Evolutionary conservation across 2,329 filamentous ascomycete species (phyloP).

Genomic region (Hymenoscyphus albidus): DNA sequence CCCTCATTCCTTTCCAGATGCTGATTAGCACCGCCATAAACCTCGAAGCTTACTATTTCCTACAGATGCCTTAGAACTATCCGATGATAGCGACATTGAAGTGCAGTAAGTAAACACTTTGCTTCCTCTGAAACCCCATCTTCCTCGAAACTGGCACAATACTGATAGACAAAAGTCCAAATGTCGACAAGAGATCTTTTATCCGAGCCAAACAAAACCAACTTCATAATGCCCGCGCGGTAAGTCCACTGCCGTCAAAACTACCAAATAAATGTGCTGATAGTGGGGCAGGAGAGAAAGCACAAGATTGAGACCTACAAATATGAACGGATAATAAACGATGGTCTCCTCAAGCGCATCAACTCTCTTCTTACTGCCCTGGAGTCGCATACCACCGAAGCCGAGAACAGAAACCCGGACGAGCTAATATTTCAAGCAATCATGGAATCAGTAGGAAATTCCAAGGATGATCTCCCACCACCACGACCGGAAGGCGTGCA

Average conservation of each 20-base stretch:
- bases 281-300: conserved; percentile 58
- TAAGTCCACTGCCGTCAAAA: neutral
- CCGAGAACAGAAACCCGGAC: conserved; percentile 62
- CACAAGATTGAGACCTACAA: conserved; percentile 87
- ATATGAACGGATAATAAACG: conserved; percentile 90
- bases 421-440: conserved; percentile 86
- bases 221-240: conserved; percentile 46
- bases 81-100: conserved; percentile 96
- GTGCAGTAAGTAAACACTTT: conserved; percentile 56
- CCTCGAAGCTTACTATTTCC: conserved; percentile 38
- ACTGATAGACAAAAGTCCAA: conserved; percentile 48
- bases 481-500: conserved; percentile 76
- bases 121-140: neutral
- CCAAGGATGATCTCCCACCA: conserved; percentile 71
- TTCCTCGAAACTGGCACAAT: neutral
- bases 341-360: conserved; percentile 82
- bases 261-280: conserved; percentile 72
- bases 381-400: conserved; percentile 66
- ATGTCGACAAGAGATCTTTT: conserved; percentile 97
- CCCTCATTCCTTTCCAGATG: neutral
- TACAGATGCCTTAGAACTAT: conserved; percentile 84
- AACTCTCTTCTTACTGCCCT: conserved; percentile 72
- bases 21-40: conserved; percentile 25
- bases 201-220: conserved; percentile 97
- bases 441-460: conserved; percentile 72